phyloP scores from a whole-genome alignment of 1,284 basidiomycete genomes.

The Trichosporon faecale region DNA sequence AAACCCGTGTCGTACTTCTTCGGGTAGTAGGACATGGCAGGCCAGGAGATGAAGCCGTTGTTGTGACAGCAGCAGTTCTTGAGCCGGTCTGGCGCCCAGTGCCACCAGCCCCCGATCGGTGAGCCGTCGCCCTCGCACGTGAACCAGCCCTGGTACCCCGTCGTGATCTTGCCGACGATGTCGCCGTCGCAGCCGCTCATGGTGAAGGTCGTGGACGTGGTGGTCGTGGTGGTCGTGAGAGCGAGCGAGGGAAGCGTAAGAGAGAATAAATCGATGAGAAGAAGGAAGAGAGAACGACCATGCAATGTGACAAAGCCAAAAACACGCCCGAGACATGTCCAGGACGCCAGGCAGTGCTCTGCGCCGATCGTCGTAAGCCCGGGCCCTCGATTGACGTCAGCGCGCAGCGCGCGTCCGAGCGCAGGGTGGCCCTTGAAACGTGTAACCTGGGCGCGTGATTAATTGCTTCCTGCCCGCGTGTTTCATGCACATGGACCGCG shows the following conservation, averaged over 20 bases:
- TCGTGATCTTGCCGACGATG: conserved; percentile 21
- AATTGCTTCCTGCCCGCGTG: neutral
- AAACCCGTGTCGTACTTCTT: conserved; percentile 17
- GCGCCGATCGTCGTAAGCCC: neutral
- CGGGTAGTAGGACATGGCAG: conserved; percentile 23
- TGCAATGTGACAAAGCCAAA: neutral
- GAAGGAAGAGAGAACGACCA: neutral
- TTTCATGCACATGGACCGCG: neutral
- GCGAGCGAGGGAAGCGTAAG: neutral
- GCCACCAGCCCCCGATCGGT: conserved; percentile 25
- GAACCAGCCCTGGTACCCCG: conserved; percentile 27
- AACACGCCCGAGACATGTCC: neutral
- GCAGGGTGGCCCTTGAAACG: neutral
- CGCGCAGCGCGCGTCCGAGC: neutral
- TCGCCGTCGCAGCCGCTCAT: conserved; percentile 15
- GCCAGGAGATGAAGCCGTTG: conserved; percentile 24
- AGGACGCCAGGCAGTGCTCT: neutral
- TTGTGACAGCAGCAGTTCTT: conserved; percentile 13
- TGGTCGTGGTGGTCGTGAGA: neutral
- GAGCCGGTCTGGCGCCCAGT: conserved; percentile 23
- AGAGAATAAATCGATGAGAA: neutral
- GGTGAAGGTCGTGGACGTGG: neutral
- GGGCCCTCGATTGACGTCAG: neutral
- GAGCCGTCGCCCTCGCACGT: conserved; percentile 24
- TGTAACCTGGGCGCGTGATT: neutral